Conservation (phyloP, 1,284 basidiomycete species). For the Apiotrichum gamsii region DNA sequence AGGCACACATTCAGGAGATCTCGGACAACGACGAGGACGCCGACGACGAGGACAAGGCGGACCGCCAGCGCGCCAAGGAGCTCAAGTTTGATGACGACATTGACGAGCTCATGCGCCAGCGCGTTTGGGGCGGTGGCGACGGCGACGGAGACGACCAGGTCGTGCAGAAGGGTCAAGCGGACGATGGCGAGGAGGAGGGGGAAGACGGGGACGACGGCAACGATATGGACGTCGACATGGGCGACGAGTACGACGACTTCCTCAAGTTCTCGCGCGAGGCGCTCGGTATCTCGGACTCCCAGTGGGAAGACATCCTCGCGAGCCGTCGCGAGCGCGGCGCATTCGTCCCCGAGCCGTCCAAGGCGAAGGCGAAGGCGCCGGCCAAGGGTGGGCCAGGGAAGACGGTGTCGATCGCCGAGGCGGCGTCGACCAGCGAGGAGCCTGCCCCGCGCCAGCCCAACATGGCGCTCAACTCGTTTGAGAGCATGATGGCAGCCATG, state of each 20-base stretch:
- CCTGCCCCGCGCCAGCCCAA: slow-evolving; percentile 38
- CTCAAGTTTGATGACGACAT: slow-evolving; percentile 60
- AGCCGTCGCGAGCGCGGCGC: slow-evolving; percentile 64
- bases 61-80: slow-evolving; percentile 16
- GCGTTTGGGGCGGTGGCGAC: slow-evolving; percentile 67
- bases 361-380: neutral
- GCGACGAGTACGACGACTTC: slow-evolving; percentile 82
- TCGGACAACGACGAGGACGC: slow-evolving; percentile 19
- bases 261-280: slow-evolving; percentile 84
- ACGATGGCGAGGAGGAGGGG: slow-evolving; percentile 42
- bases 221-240: slow-evolving; percentile 80
- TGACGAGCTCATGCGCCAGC: slow-evolving; percentile 72
- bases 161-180: too few relatives aligned
- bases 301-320: slow-evolving; percentile 73
- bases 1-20: slow-evolving; percentile 35
- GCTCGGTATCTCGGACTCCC: slow-evolving; percentile 72
- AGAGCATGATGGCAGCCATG: slow-evolving; percentile 90
- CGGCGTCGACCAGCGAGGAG: neutral
- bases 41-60: slow-evolving; percentile 19
- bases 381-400: too few relatives aligned
- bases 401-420: neutral
- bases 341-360: slow-evolving; percentile 13
- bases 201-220: slow-evolving; percentile 66
- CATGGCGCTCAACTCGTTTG: slow-evolving; percentile 78
- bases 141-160: slow-evolving; percentile 17